Evolutionary conservation across 192 early-diverging fungal genomes (phyloP).

Genomic region (Physocladia obscura): DNA sequence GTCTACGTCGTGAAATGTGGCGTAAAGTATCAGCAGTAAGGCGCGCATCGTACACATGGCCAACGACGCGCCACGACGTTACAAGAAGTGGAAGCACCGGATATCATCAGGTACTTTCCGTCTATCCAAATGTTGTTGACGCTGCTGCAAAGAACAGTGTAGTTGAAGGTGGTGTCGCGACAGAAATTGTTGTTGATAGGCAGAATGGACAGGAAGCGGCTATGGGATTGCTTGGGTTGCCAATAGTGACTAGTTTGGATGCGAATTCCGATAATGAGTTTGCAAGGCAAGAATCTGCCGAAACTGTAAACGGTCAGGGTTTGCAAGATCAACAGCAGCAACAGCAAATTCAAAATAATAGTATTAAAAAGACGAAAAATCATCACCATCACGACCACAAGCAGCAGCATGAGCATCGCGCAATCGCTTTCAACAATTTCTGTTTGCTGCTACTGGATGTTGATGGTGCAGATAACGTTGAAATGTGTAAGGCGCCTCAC

Average conservation of each 20-base stretch:
- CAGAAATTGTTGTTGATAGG: too few relatives aligned
- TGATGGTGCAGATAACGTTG: constrained; percentile 30
- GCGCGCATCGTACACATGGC: constrained; percentile 36
- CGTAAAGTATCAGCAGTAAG: constrained; percentile 18
- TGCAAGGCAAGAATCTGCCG: too few relatives aligned
- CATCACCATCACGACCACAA: not conserved
- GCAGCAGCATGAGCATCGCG: not conserved
- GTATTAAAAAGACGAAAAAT: not conserved
- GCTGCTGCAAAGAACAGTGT: not conserved
- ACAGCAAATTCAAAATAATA: too few relatives aligned
- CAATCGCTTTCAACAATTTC: constrained; percentile 29
- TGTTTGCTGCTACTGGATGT: constrained; percentile 34
- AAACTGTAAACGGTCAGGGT: too few relatives aligned
- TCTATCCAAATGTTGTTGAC: not conserved
- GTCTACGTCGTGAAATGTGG: constrained; percentile 22
- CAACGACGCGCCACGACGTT: constrained; percentile 10
- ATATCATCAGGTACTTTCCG: not conserved
- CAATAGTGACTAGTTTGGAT: too few relatives aligned
- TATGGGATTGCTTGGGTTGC: too few relatives aligned
- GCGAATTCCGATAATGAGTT: too few relatives aligned
- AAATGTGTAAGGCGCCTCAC: constrained; percentile 24
- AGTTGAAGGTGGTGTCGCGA: too few relatives aligned
- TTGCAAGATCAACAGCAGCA: too few relatives aligned
- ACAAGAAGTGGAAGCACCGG: not conserved
- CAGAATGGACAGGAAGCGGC: too few relatives aligned